Conservation (phyloP, 371 early-diverging fungal species). For the Rhizopus sp. region DNA sequence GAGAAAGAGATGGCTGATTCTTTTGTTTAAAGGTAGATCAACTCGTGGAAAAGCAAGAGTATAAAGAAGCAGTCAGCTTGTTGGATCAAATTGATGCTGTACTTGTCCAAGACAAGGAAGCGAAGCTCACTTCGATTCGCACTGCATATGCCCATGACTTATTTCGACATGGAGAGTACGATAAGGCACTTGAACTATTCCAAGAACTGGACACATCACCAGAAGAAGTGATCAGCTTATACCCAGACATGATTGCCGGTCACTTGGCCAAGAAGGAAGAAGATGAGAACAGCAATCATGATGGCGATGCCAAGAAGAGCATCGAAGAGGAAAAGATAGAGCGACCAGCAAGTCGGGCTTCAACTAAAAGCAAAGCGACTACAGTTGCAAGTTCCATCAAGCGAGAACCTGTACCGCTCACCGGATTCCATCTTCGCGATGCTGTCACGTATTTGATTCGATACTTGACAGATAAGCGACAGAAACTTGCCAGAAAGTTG, state of each 20-base stretch:
- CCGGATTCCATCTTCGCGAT: conserved; percentile 54
- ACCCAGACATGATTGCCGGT: conserved; percentile 73
- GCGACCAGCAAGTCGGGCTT: conserved; percentile 37
- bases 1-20: neutral
- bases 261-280: conserved; percentile 25
- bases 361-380: conserved; percentile 32
- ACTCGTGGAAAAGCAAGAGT: conserved; percentile 74
- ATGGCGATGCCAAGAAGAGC: neutral
- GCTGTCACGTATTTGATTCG: conserved; percentile 68
- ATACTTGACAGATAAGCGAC: conserved; percentile 73
- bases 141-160: conserved; percentile 86
- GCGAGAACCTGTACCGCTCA: conserved; percentile 34
- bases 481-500: conserved; percentile 55
- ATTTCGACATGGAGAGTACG: conserved; percentile 76
- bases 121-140: conserved; percentile 65
- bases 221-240: conserved; percentile 81
- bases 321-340: conserved; percentile 3
- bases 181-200: conserved; percentile 76
- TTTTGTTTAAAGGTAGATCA: conserved; percentile 60
- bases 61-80: conserved; percentile 84
- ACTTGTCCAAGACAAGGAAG: conserved; percentile 76
- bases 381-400: conserved; percentile 26
- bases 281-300: conserved; percentile 17
- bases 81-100: conserved; percentile 88
- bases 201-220: conserved; percentile 83